Evolutionary conservation across 75 land plant genomes (phyloP), one percentile per base, ranked within the genome.

Genomic region (Isoetes taiwanensis): DNA sequence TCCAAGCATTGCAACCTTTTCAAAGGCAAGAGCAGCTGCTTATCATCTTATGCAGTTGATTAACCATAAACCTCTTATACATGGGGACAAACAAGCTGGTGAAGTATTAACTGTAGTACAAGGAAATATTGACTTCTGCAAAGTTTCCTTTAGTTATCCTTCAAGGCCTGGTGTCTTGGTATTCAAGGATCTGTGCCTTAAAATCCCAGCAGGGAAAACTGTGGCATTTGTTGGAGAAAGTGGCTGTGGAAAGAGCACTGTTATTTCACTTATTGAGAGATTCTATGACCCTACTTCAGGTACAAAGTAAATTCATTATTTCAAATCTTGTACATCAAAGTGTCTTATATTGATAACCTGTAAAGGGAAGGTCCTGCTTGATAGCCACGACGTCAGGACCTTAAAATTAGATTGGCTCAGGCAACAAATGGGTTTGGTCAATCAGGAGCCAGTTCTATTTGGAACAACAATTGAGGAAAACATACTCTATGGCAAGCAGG

Each of bases 11-110:
- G 52, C 69, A 0, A 82, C 96, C 24, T 84, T 93, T 50, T 71
- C 83, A 0, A 85, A 84, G 75, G 98, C 86, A 0, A 69, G 65
- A 43, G 76, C 76, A 38, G 96, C 98, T 34, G 90, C 85, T 1
- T 82, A 79, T 19, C 79, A 82, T 30, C 81, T 93, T 10, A 79
- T 71, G 61, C 57, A 46, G 0, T 72, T 83, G 41, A 84, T 93
- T 37, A 82, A 82, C 20, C 80, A 84, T 61, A 75, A 76, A 53
- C 83, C 90, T 0, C 33, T 59, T 29, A 72, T 81, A 1, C 74
- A 88, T 24, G 57, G 71, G 27, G 73, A 73, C 35, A 46, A 41
- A 2, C n/a, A n/a, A n/a, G n/a, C n/a, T n/a, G n/a, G n/a, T n/a
- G n/a, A n/a, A n/a, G n/a, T n/a, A n/a, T n/a, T n/a, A n/a, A n/a